A percentile compares a stretch with the other conserved stretches of the same genome.
These are phyloP conservation scores for Boechera divaricarpa DNA, from an alignment of 345 rosid species.

Conservation along the genomic window DNA sequence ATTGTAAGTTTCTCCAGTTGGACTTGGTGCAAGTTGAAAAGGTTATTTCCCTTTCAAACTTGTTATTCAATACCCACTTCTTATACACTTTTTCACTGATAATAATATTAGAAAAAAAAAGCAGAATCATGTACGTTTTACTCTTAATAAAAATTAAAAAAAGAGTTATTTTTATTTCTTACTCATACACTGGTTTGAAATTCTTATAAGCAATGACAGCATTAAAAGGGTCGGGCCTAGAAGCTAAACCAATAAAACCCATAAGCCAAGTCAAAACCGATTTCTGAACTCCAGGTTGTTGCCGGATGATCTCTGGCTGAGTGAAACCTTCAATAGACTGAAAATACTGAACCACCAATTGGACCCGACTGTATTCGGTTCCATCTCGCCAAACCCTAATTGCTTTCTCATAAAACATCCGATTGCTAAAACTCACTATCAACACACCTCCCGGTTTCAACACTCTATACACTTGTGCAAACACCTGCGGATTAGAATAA, in stretches of 20 bases:
- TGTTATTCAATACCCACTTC: constrained; percentile 1
- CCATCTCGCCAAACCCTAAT: constrained; percentile 86
- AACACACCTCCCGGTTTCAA: constrained; percentile 81
- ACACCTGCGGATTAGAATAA: constrained; percentile 51
- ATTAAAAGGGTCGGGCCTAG: constrained; percentile 82
- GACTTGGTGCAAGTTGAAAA: constrained; percentile 14
- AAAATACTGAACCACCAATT: constrained; percentile 79
- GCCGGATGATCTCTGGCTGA: constrained; percentile 65
- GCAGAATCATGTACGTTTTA: background rate
- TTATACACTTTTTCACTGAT: background rate
- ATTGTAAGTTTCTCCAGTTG: constrained; percentile 34
- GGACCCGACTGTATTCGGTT: constrained; percentile 65
- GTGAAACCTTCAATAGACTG: constrained; percentile 78
- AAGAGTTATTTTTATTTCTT: background rate
- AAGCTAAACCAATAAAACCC: constrained; percentile 56
- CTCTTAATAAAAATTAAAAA: background rate
- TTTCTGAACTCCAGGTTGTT: constrained; percentile 48
- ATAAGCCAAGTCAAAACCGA: constrained; percentile 57
- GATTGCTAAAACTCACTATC: constrained; percentile 88
- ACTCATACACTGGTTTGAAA: constrained; percentile 71
- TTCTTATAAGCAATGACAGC: constrained; percentile 87
- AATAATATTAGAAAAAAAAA: background rate
- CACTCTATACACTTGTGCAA: constrained; percentile 72
- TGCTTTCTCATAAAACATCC: constrained; percentile 92
- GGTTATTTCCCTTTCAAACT: background rate